phyloP scores from a whole-genome alignment of 225 moss, liverwort and hornwort species.

The Asterella californica region DNA sequence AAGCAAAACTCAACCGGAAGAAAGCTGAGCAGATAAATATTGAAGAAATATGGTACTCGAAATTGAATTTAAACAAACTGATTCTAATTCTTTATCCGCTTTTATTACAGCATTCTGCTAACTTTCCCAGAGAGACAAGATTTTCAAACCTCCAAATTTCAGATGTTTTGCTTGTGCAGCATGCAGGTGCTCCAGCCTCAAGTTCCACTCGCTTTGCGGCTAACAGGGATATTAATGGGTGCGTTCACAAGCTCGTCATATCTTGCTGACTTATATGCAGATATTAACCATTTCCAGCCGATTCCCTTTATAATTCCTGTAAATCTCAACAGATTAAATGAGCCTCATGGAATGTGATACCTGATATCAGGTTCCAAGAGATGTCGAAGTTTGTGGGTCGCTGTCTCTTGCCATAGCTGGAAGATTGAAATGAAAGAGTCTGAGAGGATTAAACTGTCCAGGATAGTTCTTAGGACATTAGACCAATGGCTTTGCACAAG shows the following conservation, averaged over 20 bases:
- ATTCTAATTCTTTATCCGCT: background rate
- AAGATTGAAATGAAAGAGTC: too few relatives aligned
- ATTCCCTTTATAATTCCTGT: background rate
- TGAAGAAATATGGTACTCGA: constrained; percentile 43
- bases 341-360: too few relatives aligned
- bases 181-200: constrained; percentile 48
- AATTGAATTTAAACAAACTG: background rate
- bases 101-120: background rate
- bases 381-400: too few relatives aligned
- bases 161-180: constrained; percentile 9
- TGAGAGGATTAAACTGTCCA: too few relatives aligned
- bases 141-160: background rate
- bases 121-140: background rate
- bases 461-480: background rate
- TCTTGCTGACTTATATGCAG: background rate
- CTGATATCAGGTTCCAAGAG: too few relatives aligned
- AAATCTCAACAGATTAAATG: background rate
- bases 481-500: background rate
- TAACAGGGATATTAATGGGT: constrained; percentile 56
- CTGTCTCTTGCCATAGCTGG: too few relatives aligned
- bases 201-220: constrained; percentile 49
- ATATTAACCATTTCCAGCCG: background rate
- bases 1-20: constrained; percentile 42
- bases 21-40: constrained; percentile 50
- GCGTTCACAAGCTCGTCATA: background rate